Conservation (phyloP, 768 basidiomycete genomes). For the Trametes punicea region DNA sequence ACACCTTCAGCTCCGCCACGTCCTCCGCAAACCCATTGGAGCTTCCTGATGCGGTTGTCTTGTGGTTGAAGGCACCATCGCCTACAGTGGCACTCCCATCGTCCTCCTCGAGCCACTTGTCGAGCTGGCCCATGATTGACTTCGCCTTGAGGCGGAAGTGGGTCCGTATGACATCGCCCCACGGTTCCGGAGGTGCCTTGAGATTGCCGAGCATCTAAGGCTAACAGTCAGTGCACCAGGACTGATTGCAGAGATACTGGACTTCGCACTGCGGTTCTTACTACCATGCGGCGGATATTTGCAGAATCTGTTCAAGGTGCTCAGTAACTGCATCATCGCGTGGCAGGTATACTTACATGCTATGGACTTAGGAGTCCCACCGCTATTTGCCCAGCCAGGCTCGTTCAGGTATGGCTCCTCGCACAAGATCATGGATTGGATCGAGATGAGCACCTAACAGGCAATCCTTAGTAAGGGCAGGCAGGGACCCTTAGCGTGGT, state of each 20-base stretch:
- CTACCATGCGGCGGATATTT: conserved; percentile 90
- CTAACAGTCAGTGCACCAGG: not conserved
- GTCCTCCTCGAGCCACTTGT: conserved; percentile 73
- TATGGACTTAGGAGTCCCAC: conserved; percentile 70
- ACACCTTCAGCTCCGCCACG: conserved; percentile 64
- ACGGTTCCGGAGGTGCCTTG: conserved; percentile 80
- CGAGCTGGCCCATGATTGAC: conserved; percentile 67
- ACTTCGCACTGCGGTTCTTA: conserved; percentile 71
- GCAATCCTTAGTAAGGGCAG: not conserved
- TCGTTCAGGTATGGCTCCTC: conserved; percentile 95
- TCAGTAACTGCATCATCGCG: not conserved
- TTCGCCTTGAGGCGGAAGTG: conserved; percentile 87
- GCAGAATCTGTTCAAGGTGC: conserved; percentile 61
- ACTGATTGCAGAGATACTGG: not conserved
- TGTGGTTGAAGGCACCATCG: conserved; percentile 50
- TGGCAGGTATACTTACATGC: conserved; percentile 53
- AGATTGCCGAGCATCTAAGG: conserved; percentile 80
- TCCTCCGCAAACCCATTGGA: conserved; percentile 65
- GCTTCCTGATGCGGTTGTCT: conserved; percentile 40
- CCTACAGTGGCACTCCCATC: conserved; percentile 58
- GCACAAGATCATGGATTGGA: conserved; percentile 94
- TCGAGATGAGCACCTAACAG: conserved; percentile 75
- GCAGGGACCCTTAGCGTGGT: not conserved
- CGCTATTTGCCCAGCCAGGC: conserved; percentile 77
- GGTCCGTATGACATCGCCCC: conserved; percentile 81